Evolutionary conservation across 352 stramenopile species (phyloP).

Genomic region (Globisporangium cystogenes): DNA sequence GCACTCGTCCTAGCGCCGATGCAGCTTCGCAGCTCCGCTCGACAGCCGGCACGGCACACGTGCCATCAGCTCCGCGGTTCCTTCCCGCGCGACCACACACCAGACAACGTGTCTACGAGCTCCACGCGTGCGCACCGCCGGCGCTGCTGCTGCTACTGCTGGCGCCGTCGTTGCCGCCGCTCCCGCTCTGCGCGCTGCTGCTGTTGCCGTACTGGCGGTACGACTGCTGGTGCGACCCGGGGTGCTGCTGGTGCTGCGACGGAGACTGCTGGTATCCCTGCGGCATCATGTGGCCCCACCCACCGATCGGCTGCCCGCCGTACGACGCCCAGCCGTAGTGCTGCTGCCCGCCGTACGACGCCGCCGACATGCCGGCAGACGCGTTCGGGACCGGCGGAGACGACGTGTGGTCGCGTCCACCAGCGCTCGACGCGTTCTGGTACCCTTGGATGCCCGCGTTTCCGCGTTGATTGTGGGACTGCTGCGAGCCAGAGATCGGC

Average conservation of each 20-base stretch:
- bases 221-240: constrained; percentile 61
- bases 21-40: background rate
- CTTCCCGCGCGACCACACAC: constrained; percentile 23
- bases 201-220: constrained; percentile 76
- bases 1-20: background rate
- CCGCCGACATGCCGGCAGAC: constrained; percentile 43
- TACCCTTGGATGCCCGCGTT: constrained; percentile 55
- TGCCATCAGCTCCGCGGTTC: constrained; percentile 15
- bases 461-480: constrained; percentile 49
- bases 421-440: constrained; percentile 27
- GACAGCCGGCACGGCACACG: too few species aligned
- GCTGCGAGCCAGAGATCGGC: constrained; percentile 30
- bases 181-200: constrained; percentile 37
- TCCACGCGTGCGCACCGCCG: constrained; percentile 54
- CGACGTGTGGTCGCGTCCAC: constrained; percentile 50
- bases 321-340: constrained; percentile 78
- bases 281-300: constrained; percentile 80
- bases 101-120: constrained; percentile 42
- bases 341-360: constrained; percentile 61
- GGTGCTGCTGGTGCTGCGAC: constrained; percentile 58
- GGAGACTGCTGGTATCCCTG: constrained; percentile 78
- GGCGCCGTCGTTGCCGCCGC: constrained; percentile 39
- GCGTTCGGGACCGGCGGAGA: constrained; percentile 68
- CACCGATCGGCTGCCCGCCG: constrained; percentile 62
- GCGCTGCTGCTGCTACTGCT: constrained; percentile 13